A percentile compares a stretch with the other conserved stretches of the same genome.
Conservation (phyloP, 2,329 filamentous ascomycete genomes). For the Exutisphaerella laricina region DNA sequence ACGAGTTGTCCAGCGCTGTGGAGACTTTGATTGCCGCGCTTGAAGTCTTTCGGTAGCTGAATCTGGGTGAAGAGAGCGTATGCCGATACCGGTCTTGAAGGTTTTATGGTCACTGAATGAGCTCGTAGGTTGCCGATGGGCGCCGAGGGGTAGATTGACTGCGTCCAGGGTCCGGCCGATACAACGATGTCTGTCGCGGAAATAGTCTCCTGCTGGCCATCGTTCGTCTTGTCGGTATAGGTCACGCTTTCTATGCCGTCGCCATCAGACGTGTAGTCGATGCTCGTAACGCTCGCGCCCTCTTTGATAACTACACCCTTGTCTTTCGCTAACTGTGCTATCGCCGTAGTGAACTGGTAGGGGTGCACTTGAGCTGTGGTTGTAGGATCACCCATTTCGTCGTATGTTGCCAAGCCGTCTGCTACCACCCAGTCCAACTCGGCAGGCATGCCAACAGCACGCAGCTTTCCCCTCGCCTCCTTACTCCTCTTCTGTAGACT, state of each 20-base stretch:
- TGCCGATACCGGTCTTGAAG: constrained; percentile 57
- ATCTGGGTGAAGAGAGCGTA: constrained; percentile 87
- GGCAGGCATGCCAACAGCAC: constrained; percentile 59
- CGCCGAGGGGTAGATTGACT: constrained; percentile 46
- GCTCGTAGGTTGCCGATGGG: constrained; percentile 58
- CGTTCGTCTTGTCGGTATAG: constrained; percentile 50
- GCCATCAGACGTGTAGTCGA: constrained; percentile 48
- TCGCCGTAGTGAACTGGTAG: constrained; percentile 78
- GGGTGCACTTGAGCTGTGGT: constrained; percentile 95
- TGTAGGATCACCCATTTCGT: constrained; percentile 72
- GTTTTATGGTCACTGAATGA: constrained; percentile 57
- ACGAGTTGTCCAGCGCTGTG: constrained; percentile 55
- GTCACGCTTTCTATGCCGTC: constrained; percentile 57
- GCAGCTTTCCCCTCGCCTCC: constrained; percentile 46
- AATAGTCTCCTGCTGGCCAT: constrained; percentile 44
- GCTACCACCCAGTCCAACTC: constrained; percentile 81
- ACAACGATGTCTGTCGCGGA: constrained; percentile 54
- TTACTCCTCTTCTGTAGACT: constrained; percentile 52
- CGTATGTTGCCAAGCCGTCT: constrained; percentile 62
- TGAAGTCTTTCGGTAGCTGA: constrained; percentile 60
- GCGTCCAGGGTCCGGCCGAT: constrained; percentile 59
- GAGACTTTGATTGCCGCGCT: constrained; percentile 32
- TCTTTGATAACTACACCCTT: constrained; percentile 54
- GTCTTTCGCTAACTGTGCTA: constrained; percentile 68
- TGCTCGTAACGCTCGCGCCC: constrained; percentile 59